Base-by-base conservation (phyloP, 192 early-diverging fungal genomes). In the Rhizoclosmatium sp. region DNA sequence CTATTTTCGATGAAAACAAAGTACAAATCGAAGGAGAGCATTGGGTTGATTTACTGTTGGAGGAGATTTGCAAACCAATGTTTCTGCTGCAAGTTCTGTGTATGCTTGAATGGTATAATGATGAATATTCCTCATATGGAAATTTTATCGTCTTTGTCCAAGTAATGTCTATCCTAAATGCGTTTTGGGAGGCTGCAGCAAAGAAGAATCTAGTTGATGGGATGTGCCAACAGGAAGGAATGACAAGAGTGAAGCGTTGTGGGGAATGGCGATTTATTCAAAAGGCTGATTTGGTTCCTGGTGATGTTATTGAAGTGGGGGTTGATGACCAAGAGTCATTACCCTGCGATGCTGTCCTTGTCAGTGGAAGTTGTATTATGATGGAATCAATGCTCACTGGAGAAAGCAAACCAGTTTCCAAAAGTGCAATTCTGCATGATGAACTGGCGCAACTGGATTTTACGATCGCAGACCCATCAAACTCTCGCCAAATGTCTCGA, bases 361-460 rank as follows among this genome's bases (percentile, higher is more conserved):
- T 99, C 12, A 88, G 93, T 40, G 98, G 98, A 48, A 95, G 96
- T 80, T 98, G 97, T 78, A 98, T 99, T 72, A 92, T 98, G 47
- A 99, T 98, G 87, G 98, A 99, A 85, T 93, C 84, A 80, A 97
- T 99, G 96, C 88, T 99, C 14, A 99, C 98, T 0, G 98, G 98
- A 65, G 98, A 99, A 81, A 95, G 94, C 51, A 87, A 98, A 2
- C 97, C 97, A 0, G 95, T 99, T 19, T 95, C 95, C 41, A 99
- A 99, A 80, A 85, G 86, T 1, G 93, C 97, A 0, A 91, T 97
- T 14, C 88, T 86, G 3, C 91, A 90, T 48, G 71, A 73, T 2
- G 90, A 93, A 3, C 80, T 95, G 47, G 81, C 82, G 19, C 81
- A 84, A 19, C 31, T 96, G 76, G 92, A 95, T 80, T 81, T 95